Conservation (phyloP, 2,329 filamentous ascomycete species). For the Fusarium euwallaceae region DNA sequence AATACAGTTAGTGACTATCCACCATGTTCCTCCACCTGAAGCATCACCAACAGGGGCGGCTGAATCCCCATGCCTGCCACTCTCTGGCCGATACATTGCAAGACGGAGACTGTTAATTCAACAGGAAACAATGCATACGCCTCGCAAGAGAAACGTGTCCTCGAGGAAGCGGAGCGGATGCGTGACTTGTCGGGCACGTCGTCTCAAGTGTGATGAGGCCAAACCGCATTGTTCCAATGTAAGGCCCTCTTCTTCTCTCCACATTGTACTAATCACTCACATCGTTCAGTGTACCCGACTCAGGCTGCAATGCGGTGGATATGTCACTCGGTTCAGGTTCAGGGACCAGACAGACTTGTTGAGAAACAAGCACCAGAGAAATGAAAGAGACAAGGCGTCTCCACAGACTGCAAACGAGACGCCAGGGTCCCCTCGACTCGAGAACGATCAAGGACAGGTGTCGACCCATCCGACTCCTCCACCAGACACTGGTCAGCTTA, state of each 20-base stretch:
- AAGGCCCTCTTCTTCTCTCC: background rate
- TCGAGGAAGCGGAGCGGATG: background rate
- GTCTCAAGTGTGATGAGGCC: constrained; percentile 25
- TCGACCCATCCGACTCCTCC: background rate
- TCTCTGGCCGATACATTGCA: background rate
- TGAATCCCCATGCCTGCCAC: background rate
- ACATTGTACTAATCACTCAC: background rate
- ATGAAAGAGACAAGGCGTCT: background rate
- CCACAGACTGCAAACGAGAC: background rate
- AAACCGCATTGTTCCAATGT: constrained; percentile 31
- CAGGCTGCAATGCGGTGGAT: constrained; percentile 27
- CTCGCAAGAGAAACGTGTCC: background rate
- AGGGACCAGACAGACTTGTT: constrained; percentile 33
- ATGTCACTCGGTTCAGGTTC: constrained; percentile 26
- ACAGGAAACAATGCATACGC: background rate
- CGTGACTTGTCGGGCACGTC: constrained; percentile 27
- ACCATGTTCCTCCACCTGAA: background rate
- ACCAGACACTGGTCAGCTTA: background rate
- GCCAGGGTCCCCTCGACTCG: background rate
- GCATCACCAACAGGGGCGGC: background rate
- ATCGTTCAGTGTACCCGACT: constrained; percentile 14
- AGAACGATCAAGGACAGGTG: background rate
- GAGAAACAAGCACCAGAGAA: background rate
- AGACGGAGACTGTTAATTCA: background rate
- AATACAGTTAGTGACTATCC: background rate